Evolutionary conservation across 2,329 filamentous ascomycete genomes (phyloP).

Genomic region (Dothideomycetes sp.): DNA sequence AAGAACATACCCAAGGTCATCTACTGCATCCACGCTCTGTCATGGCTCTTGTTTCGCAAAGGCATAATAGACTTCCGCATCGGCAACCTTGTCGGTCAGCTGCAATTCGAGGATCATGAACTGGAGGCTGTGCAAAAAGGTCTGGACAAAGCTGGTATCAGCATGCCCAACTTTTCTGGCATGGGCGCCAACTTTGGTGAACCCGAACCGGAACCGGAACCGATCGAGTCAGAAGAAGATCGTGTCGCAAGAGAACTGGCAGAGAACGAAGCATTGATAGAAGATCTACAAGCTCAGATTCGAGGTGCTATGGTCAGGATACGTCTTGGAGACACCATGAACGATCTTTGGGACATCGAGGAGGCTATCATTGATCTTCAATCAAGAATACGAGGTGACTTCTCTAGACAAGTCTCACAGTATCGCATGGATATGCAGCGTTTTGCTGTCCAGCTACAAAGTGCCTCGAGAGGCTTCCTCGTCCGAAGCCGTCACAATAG

Average conservation of each 20-base stretch:
- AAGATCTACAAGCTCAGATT: constrained; percentile 79
- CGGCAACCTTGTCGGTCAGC: constrained; percentile 88
- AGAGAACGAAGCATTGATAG: constrained; percentile 62
- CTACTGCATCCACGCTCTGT: constrained; percentile 94
- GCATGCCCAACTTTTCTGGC: constrained; percentile 94
- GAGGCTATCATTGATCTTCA: constrained; percentile 71
- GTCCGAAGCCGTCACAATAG: constrained; percentile 54
- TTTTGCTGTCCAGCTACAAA: constrained; percentile 75
- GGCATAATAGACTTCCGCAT: constrained; percentile 94
- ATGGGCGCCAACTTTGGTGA: constrained; percentile 96
- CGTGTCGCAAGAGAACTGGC: constrained; percentile 70
- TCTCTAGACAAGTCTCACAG: constrained; percentile 68
- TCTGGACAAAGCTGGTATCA: constrained; percentile 86
- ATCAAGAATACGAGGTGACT: constrained; percentile 77
- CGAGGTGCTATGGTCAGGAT: constrained; percentile 72
- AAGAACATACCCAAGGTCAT: constrained; percentile 99
- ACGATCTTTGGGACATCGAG: constrained; percentile 80
- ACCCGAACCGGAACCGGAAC: constrained; percentile 62
- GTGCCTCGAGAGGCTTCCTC: constrained; percentile 66
- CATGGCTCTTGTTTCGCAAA: constrained; percentile 93
- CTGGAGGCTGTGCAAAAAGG: constrained; percentile 95
- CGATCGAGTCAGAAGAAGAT: constrained; percentile 80
- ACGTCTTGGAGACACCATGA: constrained; percentile 72
- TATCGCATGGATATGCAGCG: constrained; percentile 76
- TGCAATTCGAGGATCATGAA: constrained; percentile 96